Conservation (phyloP, 2,329 filamentous ascomycete species). For the Colletotrichum liaoningense region DNA sequence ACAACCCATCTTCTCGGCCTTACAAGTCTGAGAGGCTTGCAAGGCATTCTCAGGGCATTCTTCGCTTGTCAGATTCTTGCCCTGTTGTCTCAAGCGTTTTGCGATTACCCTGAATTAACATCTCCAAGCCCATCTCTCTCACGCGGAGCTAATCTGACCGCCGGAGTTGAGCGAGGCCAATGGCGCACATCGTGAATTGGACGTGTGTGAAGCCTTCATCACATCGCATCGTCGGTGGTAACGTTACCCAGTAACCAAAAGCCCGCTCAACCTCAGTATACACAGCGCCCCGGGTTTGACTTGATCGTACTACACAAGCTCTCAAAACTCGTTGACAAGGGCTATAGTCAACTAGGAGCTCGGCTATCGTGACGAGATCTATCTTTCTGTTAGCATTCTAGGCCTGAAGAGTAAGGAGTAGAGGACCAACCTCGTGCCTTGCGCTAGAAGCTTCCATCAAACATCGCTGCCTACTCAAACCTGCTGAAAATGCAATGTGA, state of each 20-base stretch:
- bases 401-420: background rate
- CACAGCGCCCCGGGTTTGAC: background rate
- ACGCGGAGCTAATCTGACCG: background rate
- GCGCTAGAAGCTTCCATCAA: background rate
- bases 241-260: constrained; percentile 17
- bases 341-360: background rate
- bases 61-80: background rate
- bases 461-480: background rate
- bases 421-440: background rate
- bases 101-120: background rate
- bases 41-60: background rate
- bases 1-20: background rate
- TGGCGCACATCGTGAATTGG: background rate
- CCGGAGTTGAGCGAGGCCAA: constrained; percentile 23
- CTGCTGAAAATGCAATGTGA: background rate
- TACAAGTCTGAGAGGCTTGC: background rate
- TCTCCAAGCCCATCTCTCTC: background rate
- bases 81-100: background rate
- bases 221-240: background rate
- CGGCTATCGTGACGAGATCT: background rate
- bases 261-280: background rate
- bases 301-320: background rate
- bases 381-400: background rate
- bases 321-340: background rate
- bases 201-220: background rate